Base-by-base conservation (phyloP, 805 yeast genomes). In the Metschnikowia borealis region DNA sequence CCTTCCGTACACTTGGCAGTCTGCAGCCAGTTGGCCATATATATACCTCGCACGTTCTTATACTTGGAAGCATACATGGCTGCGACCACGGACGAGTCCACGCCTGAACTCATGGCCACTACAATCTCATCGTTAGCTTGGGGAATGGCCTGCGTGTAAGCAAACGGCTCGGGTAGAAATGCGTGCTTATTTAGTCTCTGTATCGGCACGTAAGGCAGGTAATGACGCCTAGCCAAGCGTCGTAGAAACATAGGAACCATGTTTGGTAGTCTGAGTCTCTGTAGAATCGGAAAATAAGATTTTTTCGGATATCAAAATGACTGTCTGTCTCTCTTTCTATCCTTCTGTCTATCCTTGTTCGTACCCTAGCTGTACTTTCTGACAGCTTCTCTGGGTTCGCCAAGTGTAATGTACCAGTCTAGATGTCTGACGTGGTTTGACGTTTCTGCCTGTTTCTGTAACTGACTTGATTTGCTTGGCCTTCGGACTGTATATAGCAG, bases 61-160 rank as follows among this genome's bases (percentile, higher is more conserved):
- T 77, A 80, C 33, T 70, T 62, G n/a, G 73, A 67, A 6, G 88
- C 72, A 57, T 75, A 83, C 53, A 87, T 49, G 0, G 87, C 82
- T 0, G 98, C 97, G 2, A 87, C 80, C 0, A 91, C 89, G 1
- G 97, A 85, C 0, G 97, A 91, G 66, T 94, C 99, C 0, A 94
- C 98, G 0, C 99, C 99, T 0, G 96, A 87, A 1, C 97, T 89
- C 96, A 94, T 88, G 6, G 98, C 97, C 5, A 94, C 81, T 18
- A 87, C 70, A 20, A 92, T 79, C 48, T 77, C 80, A 59, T 88
- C 96, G 32, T 74, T 64, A 8, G 55, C 55, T 0, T 58, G 54
- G 0, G 92, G 92, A 17, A 57, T 53, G 5, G 61, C 65, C 62
- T 75, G 89, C 2, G 51, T 40, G 49, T 67, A 68, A 6, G 56